Evolutionary conservation across 192 early-diverging fungal species (phyloP).

Genomic region (Glomus cerebriforme): DNA sequence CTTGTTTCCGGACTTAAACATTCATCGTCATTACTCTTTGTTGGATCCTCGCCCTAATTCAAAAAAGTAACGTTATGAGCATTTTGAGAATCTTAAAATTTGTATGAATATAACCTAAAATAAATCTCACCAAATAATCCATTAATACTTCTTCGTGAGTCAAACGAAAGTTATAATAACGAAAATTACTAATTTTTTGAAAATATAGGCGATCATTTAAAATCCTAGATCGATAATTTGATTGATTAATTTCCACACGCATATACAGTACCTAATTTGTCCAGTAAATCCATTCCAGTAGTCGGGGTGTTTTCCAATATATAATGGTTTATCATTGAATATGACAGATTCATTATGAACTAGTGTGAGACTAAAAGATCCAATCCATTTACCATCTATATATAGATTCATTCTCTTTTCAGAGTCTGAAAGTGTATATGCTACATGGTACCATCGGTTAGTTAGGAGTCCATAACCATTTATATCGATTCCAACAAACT

Average conservation of each 20-base stretch:
- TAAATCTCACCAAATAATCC: too few species aligned
- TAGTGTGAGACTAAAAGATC: neutral
- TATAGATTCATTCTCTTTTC: conserved; percentile 16
- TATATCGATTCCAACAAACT: neutral
- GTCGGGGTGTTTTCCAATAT: neutral
- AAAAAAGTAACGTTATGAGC: too few species aligned
- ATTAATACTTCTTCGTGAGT: too few species aligned
- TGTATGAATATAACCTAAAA: too few species aligned
- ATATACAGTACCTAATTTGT: conserved; percentile 19
- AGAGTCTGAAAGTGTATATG: conserved; percentile 16
- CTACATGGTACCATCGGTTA: conserved; percentile 11
- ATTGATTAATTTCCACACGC: neutral
- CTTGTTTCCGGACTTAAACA: too few species aligned
- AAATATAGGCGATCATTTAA: neutral
- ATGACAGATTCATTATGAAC: neutral
- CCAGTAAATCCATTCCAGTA: neutral
- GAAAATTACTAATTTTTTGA: too few species aligned
- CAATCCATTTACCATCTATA: neutral
- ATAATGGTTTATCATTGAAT: conserved; percentile 11
- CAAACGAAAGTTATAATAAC: too few species aligned
- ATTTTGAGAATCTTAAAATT: too few species aligned
- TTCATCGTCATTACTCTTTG: too few species aligned
- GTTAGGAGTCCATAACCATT: neutral
- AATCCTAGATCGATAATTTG: neutral
- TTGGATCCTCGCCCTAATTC: too few species aligned